These are phyloP conservation scores for Beta vulgaris DNA, from an alignment of 148 eudicot genomes.

Conservation along the genomic window DNA sequence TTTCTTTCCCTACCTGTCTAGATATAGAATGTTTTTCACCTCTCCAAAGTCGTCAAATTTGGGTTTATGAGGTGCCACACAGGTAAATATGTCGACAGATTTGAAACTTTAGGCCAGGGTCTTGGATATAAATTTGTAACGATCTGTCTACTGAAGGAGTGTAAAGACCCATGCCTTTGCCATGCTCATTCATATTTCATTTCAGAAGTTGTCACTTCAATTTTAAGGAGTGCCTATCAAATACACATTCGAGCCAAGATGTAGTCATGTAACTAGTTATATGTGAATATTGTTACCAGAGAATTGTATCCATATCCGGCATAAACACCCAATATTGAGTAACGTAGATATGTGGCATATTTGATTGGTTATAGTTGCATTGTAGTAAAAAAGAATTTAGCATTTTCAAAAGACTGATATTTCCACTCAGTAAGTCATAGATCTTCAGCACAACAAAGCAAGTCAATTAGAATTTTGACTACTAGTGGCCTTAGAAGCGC, in stretches of 20 bases:
- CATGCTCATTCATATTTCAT: not conserved
- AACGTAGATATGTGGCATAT: no score
- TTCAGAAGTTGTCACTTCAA: not conserved
- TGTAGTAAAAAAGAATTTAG: no score
- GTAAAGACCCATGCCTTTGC: not conserved
- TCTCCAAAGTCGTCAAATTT: not conserved
- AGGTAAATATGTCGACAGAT: not conserved
- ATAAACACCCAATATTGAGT: not conserved
- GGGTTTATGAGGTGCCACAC: not conserved
- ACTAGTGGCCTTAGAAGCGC: no score
- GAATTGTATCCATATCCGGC: no score
- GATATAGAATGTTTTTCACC: constrained; percentile 21
- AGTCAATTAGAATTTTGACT: no score
- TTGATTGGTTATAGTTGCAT: no score
- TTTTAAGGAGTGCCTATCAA: not conserved
- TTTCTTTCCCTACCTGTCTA: constrained; percentile 20
- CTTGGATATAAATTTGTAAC: not conserved
- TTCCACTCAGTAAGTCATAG: no score
- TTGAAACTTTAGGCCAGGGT: not conserved
- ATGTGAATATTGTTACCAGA: no score
- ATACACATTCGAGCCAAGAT: not conserved
- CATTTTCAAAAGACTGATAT: no score
- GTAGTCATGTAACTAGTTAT: no score
- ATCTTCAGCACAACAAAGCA: no score
- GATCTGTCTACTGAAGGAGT: not conserved